These are phyloP conservation scores for Nemania sp. DNA, from an alignment of 2,329 filamentous ascomycete species.

Conservation along the genomic window DNA sequence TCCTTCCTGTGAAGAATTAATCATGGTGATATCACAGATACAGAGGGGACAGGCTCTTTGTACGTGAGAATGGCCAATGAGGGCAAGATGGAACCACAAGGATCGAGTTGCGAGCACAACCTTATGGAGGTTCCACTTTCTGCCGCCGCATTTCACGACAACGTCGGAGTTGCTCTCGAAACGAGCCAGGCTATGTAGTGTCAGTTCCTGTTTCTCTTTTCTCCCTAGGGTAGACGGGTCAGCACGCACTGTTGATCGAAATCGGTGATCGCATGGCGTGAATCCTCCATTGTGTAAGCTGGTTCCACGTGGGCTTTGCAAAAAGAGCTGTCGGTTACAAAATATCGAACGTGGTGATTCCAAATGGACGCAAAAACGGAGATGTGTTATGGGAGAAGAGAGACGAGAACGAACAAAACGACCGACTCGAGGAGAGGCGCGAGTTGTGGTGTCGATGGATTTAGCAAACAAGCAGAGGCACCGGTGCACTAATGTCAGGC, in stretches of 20 bases:
- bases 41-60: neutral
- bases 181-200: neutral
- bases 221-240: neutral
- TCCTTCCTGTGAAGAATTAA: neutral
- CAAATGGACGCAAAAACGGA: too few relatives aligned
- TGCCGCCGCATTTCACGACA: slow-evolving; percentile 4
- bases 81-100: slow-evolving; percentile 2
- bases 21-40: neutral
- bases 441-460: neutral
- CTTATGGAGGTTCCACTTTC: slow-evolving; percentile 4
- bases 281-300: neutral
- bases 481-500: neutral
- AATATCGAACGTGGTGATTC: too few relatives aligned
- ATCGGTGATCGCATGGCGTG: neutral
- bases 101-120: neutral
- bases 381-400: too few relatives aligned
- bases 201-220: neutral
- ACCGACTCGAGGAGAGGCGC: neutral
- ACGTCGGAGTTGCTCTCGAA: neutral
- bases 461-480: neutral
- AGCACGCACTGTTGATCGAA: neutral
- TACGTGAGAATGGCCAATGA: slow-evolving; percentile 6
- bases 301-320: neutral
- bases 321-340: neutral
- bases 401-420: neutral